These are phyloP conservation scores for Mucor sp. DNA, from an alignment of 371 early-diverging fungal genomes.

Conservation along the genomic window DNA sequence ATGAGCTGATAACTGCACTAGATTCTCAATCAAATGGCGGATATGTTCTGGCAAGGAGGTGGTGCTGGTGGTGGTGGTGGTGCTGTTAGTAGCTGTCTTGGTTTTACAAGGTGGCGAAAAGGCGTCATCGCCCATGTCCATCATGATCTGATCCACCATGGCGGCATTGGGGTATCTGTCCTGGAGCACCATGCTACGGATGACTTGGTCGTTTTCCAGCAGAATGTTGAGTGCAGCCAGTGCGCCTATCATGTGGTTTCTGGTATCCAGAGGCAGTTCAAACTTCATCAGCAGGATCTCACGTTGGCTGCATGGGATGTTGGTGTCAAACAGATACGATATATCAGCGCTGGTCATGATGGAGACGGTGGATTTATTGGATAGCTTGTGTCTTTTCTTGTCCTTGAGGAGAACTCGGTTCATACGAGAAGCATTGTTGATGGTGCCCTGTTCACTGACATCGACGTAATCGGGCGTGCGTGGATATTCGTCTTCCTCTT, in stretches of 20 bases:
- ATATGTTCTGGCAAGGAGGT: slow-evolving; percentile 22
- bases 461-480: slow-evolving; percentile 27
- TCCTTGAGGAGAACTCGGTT: slow-evolving; percentile 17
- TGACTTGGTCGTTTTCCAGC: slow-evolving; percentile 40
- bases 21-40: slow-evolving; percentile 19
- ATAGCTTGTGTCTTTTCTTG: slow-evolving; percentile 2
- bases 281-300: slow-evolving; percentile 22
- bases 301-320: slow-evolving; percentile 12
- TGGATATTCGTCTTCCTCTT: slow-evolving; percentile 7
- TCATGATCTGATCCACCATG: slow-evolving; percentile 9
- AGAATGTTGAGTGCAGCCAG: slow-evolving; percentile 42
- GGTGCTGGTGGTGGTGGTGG: background rate
- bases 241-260: slow-evolving; percentile 33
- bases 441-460: slow-evolving; percentile 27
- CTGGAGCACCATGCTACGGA: slow-evolving; percentile 21
- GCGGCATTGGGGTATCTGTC: background rate
- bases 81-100: background rate
- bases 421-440: slow-evolving; percentile 28
- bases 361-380: background rate
- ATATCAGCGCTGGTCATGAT: slow-evolving; percentile 9
- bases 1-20: slow-evolving; percentile 31
- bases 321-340: slow-evolving; percentile 10
- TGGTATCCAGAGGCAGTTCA: slow-evolving; percentile 21
- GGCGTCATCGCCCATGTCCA: slow-evolving; percentile 6
- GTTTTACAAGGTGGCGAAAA: background rate